Evolutionary conservation across 176 grass and related monocot species (phyloP).

Genomic region (Chrysopogon serrulatus): DNA sequence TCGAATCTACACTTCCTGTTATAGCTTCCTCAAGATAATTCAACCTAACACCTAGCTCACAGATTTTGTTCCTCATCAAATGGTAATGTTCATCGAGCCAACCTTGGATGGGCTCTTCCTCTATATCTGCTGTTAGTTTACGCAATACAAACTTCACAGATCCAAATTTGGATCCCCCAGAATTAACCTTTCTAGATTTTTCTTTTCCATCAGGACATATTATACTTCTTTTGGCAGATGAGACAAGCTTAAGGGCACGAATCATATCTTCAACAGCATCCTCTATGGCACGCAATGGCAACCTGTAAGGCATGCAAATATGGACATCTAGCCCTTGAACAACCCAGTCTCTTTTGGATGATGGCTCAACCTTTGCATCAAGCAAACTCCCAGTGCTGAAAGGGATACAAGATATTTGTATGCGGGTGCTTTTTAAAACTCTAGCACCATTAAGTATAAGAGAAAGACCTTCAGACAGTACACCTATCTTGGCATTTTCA

Average conservation of each 20-base stretch:
- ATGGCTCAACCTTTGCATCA: constrained; percentile 56
- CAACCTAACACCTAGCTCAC: constrained; percentile 74
- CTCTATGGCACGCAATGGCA: constrained; percentile 94
- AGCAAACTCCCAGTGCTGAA: constrained; percentile 36
- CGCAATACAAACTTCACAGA: constrained; percentile 89
- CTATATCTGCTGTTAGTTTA: constrained; percentile 85
- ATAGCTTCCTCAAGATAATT: constrained; percentile 85
- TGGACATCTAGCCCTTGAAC: constrained; percentile 91
- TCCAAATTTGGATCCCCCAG: constrained; percentile 66
- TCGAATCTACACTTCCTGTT: constrained; percentile 51
- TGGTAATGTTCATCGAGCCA: constrained; percentile 99
- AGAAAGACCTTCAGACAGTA: constrained; percentile 85
- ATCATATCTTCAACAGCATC: constrained; percentile 96
- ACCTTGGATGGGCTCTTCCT: constrained; percentile 96
- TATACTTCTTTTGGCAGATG: constrained; percentile 69
- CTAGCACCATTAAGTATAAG: constrained; percentile 84
- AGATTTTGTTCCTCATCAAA: constrained; percentile 80
- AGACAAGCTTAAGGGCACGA: constrained; percentile 85
- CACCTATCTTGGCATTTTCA: constrained; percentile 95
- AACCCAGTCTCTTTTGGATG: constrained; percentile 76
- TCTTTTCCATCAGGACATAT: constrained; percentile 57
- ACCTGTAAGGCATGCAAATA: constrained; percentile 92
- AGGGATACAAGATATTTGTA: constrained; percentile 92
- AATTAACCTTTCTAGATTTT: constrained; percentile 57
- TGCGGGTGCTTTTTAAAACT: constrained; percentile 85